A percentile compares a stretch with the other conserved stretches of the same genome.
phyloP scores from a whole-genome alignment of 1,284 basidiomycete genomes.

The Ganoderma leucocontextum region DNA sequence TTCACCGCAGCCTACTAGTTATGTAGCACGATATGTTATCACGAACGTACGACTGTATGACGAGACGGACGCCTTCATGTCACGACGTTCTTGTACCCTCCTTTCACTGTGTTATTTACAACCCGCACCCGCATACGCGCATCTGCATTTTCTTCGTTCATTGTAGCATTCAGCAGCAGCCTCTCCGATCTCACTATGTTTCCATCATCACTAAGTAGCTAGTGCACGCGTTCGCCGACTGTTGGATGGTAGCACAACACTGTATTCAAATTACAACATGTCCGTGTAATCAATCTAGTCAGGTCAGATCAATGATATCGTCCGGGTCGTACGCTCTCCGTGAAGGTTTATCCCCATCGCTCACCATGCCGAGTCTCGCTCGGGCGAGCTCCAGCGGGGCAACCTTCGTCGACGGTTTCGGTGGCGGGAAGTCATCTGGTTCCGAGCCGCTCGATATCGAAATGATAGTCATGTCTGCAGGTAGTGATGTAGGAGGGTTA shows the following conservation, averaged over 20 bases:
- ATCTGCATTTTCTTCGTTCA: constrained; percentile 6
- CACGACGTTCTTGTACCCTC: constrained; percentile 14
- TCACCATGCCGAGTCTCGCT: constrained; percentile 13
- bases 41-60: constrained; percentile 21
- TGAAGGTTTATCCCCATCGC: constrained; percentile 5
- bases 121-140: constrained; percentile 10
- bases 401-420: constrained; percentile 14
- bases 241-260: constrained; percentile 32
- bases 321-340: constrained; percentile 26
- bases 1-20: constrained; percentile 48
- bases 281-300: constrained; percentile 22
- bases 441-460: constrained; percentile 46
- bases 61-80: constrained; percentile 21
- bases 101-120: not conserved
- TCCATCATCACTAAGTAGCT: constrained; percentile 14
- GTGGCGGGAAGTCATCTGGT: constrained; percentile 15
- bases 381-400: constrained; percentile 32
- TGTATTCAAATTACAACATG: constrained; percentile 27
- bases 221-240: constrained; percentile 15
- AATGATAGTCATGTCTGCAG: constrained; percentile 37
- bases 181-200: constrained; percentile 14
- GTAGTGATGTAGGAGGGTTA: constrained; percentile 16
- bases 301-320: constrained; percentile 52
- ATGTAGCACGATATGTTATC: constrained; percentile 21
- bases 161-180: constrained; percentile 32